A percentile compares a stretch with the other conserved stretches of the same genome.
phyloP scores from a whole-genome alignment of 768 basidiomycete genomes.

The Hygrocybe punicea region DNA sequence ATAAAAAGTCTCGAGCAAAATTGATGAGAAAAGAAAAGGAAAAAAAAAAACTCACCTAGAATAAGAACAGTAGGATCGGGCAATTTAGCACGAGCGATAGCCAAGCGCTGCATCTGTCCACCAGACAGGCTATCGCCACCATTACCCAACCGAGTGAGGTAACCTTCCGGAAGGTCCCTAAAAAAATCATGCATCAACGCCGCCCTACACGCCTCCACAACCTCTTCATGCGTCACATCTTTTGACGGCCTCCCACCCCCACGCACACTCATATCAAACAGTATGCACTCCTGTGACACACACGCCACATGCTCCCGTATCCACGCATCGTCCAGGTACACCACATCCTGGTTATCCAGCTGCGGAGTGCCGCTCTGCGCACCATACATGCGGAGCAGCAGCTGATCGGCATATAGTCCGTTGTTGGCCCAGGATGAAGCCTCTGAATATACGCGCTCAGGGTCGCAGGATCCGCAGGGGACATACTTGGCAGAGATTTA shows the following conservation, averaged over 20 bases:
- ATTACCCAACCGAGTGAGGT: constrained; percentile 75
- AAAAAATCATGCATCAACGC: constrained; percentile 90
- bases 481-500: too few relatives aligned
- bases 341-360: constrained; percentile 77
- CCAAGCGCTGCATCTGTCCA: constrained; percentile 88
- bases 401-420: constrained; percentile 29
- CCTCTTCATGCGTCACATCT: constrained; percentile 61
- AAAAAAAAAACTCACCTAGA: constrained; percentile 68
- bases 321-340: constrained; percentile 72
- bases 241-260: constrained; percentile 53
- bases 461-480: too few relatives aligned
- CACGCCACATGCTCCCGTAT: constrained; percentile 66
- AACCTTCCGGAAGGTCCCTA: constrained; percentile 74
- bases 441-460: too few relatives aligned
- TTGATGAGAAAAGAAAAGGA: constrained; percentile 3
- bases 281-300: constrained; percentile 73
- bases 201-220: constrained; percentile 74
- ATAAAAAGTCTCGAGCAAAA: constrained; percentile 36
- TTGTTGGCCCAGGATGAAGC: too few relatives aligned
- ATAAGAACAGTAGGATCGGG: constrained; percentile 86
- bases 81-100: constrained; percentile 81
- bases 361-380: constrained; percentile 59
- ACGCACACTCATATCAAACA: constrained; percentile 70
- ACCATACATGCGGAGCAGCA: constrained; percentile 78
- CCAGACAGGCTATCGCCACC: constrained; percentile 80